Evolutionary conservation across 1,284 basidiomycete species (phyloP).

Genomic region (Laetiporus sulphureus): DNA sequence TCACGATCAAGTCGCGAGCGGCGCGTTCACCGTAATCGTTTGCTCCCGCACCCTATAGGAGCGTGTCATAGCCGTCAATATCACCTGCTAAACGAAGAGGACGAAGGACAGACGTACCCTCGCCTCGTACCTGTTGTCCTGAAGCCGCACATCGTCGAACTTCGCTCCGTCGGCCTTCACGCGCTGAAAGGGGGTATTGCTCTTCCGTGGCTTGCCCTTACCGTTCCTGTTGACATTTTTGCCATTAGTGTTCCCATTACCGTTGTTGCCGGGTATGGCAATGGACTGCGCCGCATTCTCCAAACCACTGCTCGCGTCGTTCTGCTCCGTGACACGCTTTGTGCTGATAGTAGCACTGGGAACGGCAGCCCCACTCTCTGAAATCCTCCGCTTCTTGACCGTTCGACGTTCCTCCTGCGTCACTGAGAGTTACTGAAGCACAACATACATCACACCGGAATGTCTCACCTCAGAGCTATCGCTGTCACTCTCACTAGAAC

Average conservation of each 20-base stretch:
- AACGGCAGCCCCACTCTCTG: slow-evolving; percentile 43
- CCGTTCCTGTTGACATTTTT: slow-evolving; percentile 24
- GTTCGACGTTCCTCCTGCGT: slow-evolving; percentile 25
- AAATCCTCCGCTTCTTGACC: slow-evolving; percentile 55
- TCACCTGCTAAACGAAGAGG: too few species aligned
- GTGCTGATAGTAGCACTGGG: slow-evolving; percentile 30
- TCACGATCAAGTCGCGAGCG: slow-evolving; percentile 84
- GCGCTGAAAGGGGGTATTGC: slow-evolving; percentile 71
- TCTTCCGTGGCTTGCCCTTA: slow-evolving; percentile 34
- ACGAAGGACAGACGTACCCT: too few species aligned
- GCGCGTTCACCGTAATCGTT: slow-evolving; percentile 90
- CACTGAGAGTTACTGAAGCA: too few species aligned
- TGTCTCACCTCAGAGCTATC: too few species aligned
- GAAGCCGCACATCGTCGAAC: slow-evolving; percentile 52
- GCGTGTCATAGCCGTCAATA: slow-evolving; percentile 8
- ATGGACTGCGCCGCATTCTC: neutral
- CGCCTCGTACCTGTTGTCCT: slow-evolving; percentile 80
- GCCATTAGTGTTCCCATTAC: slow-evolving; percentile 22
- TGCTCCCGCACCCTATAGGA: slow-evolving; percentile 46
- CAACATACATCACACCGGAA: too few species aligned
- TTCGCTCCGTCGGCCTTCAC: slow-evolving; percentile 67
- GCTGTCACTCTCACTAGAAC: neutral
- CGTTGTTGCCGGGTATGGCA: slow-evolving; percentile 14
- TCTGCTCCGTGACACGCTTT: too few species aligned
- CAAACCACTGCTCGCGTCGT: too few species aligned